Evolutionary conservation across 78 protist species (phyloP).

Genomic region (Pigoraptor vietnamica): DNA sequence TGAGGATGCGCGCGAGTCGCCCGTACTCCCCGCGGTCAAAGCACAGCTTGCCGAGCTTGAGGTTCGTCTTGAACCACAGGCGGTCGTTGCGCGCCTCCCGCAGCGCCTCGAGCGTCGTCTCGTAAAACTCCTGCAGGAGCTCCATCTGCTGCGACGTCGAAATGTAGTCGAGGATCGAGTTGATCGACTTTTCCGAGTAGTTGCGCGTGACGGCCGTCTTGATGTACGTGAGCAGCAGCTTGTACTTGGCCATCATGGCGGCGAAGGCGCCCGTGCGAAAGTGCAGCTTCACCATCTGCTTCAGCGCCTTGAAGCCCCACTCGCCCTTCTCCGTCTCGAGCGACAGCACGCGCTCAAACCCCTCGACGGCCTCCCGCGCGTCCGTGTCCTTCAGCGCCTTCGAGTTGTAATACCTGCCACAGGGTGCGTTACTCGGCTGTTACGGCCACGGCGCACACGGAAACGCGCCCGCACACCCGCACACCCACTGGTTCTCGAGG

Average conservation of each 20-base stretch:
- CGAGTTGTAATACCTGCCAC: neutral
- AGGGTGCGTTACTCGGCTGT: neutral
- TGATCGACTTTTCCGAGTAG: constrained; percentile 66
- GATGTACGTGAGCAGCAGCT: constrained; percentile 46
- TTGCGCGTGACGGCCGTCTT: constrained; percentile 62
- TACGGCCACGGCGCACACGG: too few relatives aligned
- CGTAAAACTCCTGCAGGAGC: constrained; percentile 17
- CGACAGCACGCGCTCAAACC: neutral
- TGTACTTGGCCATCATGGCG: constrained; percentile 24
- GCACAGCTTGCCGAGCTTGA: constrained; percentile 44
- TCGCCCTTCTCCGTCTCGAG: constrained; percentile 26
- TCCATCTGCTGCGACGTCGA: constrained; percentile 21
- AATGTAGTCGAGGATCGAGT: constrained; percentile 56
- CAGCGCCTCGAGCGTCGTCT: constrained; percentile 47
- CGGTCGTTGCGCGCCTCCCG: constrained; percentile 38
- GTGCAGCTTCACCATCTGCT: constrained; percentile 56
- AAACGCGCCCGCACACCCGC: too few relatives aligned
- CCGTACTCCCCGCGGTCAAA: constrained; percentile 46
- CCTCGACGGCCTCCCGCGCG: neutral
- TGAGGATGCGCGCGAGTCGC: constrained; percentile 12
- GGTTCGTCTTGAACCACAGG: constrained; percentile 77
- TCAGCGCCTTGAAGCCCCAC: constrained; percentile 66
- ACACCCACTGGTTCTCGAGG: constrained; percentile 14
- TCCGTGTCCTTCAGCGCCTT: neutral
- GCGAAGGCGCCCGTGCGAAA: neutral